Conservation (phyloP, 768 basidiomycete species). For the Nidularia sp. region DNA sequence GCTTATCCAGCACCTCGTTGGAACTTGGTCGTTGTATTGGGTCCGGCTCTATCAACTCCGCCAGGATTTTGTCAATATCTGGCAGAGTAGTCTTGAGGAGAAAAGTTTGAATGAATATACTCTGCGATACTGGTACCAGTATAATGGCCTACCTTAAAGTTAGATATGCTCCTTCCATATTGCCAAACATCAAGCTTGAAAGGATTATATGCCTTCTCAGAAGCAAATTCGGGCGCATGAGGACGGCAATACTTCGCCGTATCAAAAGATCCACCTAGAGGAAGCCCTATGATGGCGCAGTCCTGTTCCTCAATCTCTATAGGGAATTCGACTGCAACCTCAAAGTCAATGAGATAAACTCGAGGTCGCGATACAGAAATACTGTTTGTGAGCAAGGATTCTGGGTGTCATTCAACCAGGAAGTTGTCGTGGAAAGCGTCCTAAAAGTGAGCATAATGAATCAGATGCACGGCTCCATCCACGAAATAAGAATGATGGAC, state of each 20-base stretch:
- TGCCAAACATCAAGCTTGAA: conserved; percentile 27
- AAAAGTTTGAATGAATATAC: background rate
- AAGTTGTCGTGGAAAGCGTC: conserved; percentile 26
- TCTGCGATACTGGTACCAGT: background rate
- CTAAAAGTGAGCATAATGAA: conserved; percentile 5
- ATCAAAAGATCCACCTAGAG: conserved; percentile 11
- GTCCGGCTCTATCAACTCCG: conserved; percentile 3
- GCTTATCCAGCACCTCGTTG: conserved; percentile 3
- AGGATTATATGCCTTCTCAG: conserved; percentile 14
- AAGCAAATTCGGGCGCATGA: conserved; percentile 15
- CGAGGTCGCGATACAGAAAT: conserved; percentile 15
- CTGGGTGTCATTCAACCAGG: conserved; percentile 23
- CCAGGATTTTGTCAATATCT: conserved; percentile 9
- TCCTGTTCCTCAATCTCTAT: conserved; percentile 8
- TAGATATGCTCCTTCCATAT: conserved; percentile 9
- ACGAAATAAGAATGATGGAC: background rate
- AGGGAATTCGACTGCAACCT: conserved; percentile 21
- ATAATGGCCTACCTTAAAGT: conserved; percentile 8
- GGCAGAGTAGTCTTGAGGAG: conserved; percentile 7
- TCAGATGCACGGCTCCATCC: too few relatives aligned
- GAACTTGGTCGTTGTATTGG: background rate
- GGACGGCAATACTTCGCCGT: conserved; percentile 14
- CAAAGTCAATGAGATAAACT: conserved; percentile 26
- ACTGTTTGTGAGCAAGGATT: conserved; percentile 12
- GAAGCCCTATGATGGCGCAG: conserved; percentile 10